These are phyloP conservation scores for Eudorina sp. DNA, from an alignment of 139 green algal species.

Conservation along the genomic window DNA sequence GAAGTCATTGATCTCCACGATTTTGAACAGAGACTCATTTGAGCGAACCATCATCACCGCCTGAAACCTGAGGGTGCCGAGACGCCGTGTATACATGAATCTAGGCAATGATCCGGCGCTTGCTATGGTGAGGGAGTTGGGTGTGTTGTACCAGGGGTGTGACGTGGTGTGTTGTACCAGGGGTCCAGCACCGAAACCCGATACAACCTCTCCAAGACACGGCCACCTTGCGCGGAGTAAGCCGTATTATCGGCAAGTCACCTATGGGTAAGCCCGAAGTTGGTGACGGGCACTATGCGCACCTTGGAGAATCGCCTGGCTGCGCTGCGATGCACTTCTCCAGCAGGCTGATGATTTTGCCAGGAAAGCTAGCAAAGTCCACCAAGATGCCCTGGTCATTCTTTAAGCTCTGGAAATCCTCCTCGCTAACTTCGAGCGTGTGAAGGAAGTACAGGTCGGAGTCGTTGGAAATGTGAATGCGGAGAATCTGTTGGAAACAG, in stretches of 20 bases:
- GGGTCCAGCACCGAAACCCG: no score
- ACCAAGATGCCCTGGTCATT: slow-evolving; percentile 93
- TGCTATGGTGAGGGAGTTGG: no score
- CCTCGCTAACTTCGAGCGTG: slow-evolving; percentile 90
- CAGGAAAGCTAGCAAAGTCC: slow-evolving; percentile 90
- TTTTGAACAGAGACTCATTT: slow-evolving; percentile 77
- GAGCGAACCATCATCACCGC: slow-evolving; percentile 66
- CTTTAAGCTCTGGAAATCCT: slow-evolving; percentile 90
- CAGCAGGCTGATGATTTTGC: slow-evolving; percentile 90
- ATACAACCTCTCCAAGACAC: no score
- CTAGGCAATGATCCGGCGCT: no score
- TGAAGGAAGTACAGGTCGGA: slow-evolving; percentile 85
- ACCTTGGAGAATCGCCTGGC: slow-evolving; percentile 73
- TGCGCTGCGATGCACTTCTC: slow-evolving; percentile 78
- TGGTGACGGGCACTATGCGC: no score
- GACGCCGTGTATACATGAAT: no score
- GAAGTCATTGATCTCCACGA: slow-evolving; percentile 97
- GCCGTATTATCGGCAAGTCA: no score
- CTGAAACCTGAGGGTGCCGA: slow-evolving; percentile 81
- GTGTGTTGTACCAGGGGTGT: no score
- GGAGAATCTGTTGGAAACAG: slow-evolving; percentile 68
- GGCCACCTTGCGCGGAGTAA: no score
- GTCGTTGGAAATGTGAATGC: slow-evolving; percentile 85
- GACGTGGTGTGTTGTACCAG: no score
- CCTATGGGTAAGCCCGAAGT: no score